Percentiles rank a stretch among this genome's conserved stretches.
Conservation (phyloP, 73 alveolate species). For the Stentor roeselii region DNA sequence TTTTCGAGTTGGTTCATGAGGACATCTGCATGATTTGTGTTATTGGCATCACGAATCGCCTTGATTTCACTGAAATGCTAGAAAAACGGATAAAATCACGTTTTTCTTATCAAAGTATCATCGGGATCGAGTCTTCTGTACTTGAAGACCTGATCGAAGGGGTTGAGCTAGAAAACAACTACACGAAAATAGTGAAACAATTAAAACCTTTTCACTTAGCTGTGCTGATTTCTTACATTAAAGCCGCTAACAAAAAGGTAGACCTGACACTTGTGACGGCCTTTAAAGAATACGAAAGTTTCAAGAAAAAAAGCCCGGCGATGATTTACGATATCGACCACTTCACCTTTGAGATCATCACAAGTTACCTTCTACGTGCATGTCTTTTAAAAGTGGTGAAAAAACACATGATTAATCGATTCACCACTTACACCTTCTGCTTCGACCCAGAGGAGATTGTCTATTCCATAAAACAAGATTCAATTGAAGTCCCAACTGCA, state of each 20-base stretch:
- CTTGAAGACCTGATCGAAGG: not conserved
- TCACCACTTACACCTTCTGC: not conserved
- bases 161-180: not conserved
- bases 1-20: not conserved
- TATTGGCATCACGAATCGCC: not conserved
- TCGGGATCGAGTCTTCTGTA: not conserved
- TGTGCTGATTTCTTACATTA: not conserved
- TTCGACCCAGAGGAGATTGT: not conserved
- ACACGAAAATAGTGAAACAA: not conserved
- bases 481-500: not conserved
- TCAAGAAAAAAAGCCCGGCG: not conserved
- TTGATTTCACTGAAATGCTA: constrained; percentile 7
- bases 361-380: not conserved
- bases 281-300: not conserved
- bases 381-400: not conserved
- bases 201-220: not conserved
- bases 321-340: not conserved
- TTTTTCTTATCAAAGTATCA: constrained; percentile 5
- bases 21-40: constrained; percentile 8
- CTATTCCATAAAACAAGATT: not conserved
- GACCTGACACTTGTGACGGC: not conserved
- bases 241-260: not conserved
- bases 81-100: constrained; percentile 14
- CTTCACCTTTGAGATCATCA: not conserved
- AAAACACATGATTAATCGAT: not conserved